Evolutionary conservation across 495 filamentous ascomycete genomes (phyloP).

Genomic region (Penicillium steckii): DNA sequence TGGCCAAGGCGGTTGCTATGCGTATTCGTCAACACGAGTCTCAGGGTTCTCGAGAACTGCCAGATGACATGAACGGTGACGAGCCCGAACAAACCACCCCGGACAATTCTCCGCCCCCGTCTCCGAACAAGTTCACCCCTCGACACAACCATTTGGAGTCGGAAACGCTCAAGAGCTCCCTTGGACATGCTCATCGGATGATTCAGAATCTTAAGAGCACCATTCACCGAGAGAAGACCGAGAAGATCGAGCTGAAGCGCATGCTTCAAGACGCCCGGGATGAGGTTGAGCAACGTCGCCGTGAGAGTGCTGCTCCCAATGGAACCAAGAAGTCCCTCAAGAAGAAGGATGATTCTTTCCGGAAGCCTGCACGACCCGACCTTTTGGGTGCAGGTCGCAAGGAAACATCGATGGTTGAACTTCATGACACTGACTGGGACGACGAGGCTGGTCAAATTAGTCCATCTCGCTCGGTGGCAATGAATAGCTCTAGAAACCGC

Average conservation of each 20-base stretch:
- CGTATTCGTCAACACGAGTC: constrained; percentile 66
- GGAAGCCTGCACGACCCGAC: constrained; percentile 70
- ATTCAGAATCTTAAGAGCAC: constrained; percentile 93
- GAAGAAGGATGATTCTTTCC: constrained; percentile 66
- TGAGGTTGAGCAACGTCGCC: constrained; percentile 78
- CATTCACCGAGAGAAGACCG: constrained; percentile 95
- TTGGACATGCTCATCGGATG: constrained; percentile 92
- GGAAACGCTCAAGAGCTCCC: constrained; percentile 88
- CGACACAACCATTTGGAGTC: constrained; percentile 87
- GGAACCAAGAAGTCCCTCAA: constrained; percentile 64
- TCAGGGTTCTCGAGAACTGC: constrained; percentile 54
- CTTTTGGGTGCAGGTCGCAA: constrained; percentile 76
- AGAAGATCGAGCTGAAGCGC: constrained; percentile 92
- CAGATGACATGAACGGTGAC: constrained; percentile 62
- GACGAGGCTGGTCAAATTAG: constrained; percentile 61
- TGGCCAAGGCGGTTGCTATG: constrained; percentile 75
- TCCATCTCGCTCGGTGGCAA: constrained; percentile 37
- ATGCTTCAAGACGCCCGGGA: constrained; percentile 95
- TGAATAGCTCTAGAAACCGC: constrained; percentile 16
- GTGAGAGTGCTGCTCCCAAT: constrained; percentile 50
- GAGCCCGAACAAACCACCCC: constrained; percentile 71
- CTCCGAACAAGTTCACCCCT: constrained; percentile 86
- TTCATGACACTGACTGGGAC: constrained; percentile 87
- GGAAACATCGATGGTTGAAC: constrained; percentile 70
- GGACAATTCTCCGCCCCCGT: constrained; percentile 86